phyloP scores from a whole-genome alignment of 192 early-diverging fungal species.

The Hyaloraphidium curvatum region DNA sequence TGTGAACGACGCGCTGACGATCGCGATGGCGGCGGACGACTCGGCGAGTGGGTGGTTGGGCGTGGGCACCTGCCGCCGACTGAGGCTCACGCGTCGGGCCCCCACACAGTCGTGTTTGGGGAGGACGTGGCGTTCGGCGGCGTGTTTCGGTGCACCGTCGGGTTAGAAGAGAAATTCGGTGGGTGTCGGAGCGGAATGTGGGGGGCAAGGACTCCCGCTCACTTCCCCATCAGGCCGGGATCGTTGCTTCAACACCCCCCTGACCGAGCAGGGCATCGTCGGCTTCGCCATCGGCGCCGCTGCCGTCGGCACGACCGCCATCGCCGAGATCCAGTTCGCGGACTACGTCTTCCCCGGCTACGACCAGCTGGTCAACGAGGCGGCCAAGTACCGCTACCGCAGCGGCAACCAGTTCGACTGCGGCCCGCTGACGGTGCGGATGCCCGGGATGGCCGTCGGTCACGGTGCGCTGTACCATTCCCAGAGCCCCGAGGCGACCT shows the following conservation, averaged over 20 bases:
- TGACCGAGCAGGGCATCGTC: conserved; percentile 88
- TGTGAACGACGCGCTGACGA: conserved; percentile 86
- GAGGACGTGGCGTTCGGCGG: conserved; percentile 97
- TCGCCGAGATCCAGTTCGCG: conserved; percentile 97
- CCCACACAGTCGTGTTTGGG: conserved; percentile 62
- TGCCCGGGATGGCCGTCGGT: conserved; percentile 84
- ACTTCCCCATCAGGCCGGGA: conserved; percentile 25
- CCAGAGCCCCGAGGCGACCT: conserved; percentile 83
- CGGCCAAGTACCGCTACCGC: conserved; percentile 90
- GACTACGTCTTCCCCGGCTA: conserved; percentile 98
- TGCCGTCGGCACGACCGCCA: conserved; percentile 80
- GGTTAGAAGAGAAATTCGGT: conserved; percentile 78
- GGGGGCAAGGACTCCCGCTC: background rate
- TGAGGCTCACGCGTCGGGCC: background rate
- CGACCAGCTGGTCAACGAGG: conserved; percentile 90
- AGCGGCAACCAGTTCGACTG: conserved; percentile 80
- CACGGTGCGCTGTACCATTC: conserved; percentile 96
- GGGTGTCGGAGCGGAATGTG: background rate
- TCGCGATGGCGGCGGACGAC: conserved; percentile 68
- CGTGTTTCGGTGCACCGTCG: conserved; percentile 87
- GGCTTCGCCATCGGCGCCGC: conserved; percentile 94
- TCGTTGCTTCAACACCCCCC: conserved; percentile 91
- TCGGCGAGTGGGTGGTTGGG: conserved; percentile 33
- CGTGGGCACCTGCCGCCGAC: background rate
- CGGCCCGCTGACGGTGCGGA: conserved; percentile 74